phyloP scores from a whole-genome alignment of 805 yeast species.

The Wickerhamomyces rabaulensis region DNA sequence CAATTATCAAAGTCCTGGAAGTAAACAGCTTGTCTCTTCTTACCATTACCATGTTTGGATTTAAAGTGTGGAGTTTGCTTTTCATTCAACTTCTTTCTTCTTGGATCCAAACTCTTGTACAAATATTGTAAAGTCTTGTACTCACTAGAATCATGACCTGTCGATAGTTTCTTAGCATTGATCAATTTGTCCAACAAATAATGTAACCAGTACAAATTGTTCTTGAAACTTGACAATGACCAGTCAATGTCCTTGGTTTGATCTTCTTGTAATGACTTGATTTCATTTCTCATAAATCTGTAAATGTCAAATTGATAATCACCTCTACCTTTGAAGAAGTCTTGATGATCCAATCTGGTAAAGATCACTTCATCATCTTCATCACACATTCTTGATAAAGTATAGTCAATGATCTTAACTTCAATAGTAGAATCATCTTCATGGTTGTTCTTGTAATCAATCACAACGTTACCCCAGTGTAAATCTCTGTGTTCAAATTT shows the following conservation, averaged over 20 bases:
- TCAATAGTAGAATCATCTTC: conserved; percentile 9
- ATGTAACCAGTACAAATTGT: conserved; percentile 62
- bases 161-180: conserved; percentile 32
- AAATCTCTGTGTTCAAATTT: conserved; percentile 70
- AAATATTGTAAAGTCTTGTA: conserved; percentile 26
- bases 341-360: conserved; percentile 61
- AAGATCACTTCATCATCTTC: conserved; percentile 28
- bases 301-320: conserved; percentile 61
- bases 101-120: conserved; percentile 31
- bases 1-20: conserved; percentile 23
- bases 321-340: conserved; percentile 54
- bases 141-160: conserved; percentile 16
- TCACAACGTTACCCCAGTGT: conserved; percentile 58
- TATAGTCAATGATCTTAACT: conserved; percentile 53
- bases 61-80: conserved; percentile 11
- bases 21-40: conserved; percentile 16
- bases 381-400: conserved; percentile 45
- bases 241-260: conserved; percentile 37
- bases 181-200: conserved; percentile 49
- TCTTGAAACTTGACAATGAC: conserved; percentile 39
- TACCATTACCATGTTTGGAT: conserved; percentile 1
- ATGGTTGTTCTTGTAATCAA: conserved; percentile 27
- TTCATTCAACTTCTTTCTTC: conserved; percentile 19
- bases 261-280: conserved; percentile 4
- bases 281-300: conserved; percentile 43